Conservation (phyloP, 768 basidiomycete genomes). For the Boletellus emodensis region DNA sequence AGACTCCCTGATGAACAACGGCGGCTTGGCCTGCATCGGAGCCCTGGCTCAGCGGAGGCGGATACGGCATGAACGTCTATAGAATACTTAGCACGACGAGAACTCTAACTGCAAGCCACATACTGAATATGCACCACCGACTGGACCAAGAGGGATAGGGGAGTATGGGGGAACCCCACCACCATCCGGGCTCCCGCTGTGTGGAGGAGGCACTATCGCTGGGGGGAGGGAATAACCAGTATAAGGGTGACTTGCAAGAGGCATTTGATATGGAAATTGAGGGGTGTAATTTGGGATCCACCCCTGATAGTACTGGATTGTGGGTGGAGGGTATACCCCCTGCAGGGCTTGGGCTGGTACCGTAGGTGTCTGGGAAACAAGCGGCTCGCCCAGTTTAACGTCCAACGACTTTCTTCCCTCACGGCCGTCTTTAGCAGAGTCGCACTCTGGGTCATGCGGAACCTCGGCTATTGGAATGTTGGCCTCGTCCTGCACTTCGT, state of each 20-base stretch:
- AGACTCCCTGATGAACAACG: constrained; percentile 16
- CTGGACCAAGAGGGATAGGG: constrained; percentile 36
- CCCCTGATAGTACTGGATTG: constrained; percentile 46
- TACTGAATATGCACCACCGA: constrained; percentile 45
- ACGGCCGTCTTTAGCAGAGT: constrained; percentile 3
- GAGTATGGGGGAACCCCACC: constrained; percentile 30
- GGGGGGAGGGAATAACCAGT: constrained; percentile 40
- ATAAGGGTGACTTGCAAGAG: constrained; percentile 44
- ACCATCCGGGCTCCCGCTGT: constrained; percentile 36
- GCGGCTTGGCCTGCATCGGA: constrained; percentile 24
- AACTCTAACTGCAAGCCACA: constrained; percentile 16
- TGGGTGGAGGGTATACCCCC: constrained; percentile 37
- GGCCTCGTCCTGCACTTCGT: constrained; percentile 17
- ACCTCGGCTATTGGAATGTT: neutral
- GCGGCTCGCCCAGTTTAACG: constrained; percentile 24
- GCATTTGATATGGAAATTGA: constrained; percentile 49
- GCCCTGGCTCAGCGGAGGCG: constrained; percentile 34
- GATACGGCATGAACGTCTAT: constrained; percentile 51
- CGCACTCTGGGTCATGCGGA: constrained; percentile 1
- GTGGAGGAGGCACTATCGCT: constrained; percentile 23
- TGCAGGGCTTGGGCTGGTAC: constrained; percentile 15
- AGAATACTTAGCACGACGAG: constrained; percentile 8
- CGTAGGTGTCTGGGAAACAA: constrained; percentile 28
- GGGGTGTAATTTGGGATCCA: constrained; percentile 55
- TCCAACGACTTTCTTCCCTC: constrained; percentile 17